Base-by-base conservation (phyloP, 129 eudicot species). In the Cynara cardunculus region DNA sequence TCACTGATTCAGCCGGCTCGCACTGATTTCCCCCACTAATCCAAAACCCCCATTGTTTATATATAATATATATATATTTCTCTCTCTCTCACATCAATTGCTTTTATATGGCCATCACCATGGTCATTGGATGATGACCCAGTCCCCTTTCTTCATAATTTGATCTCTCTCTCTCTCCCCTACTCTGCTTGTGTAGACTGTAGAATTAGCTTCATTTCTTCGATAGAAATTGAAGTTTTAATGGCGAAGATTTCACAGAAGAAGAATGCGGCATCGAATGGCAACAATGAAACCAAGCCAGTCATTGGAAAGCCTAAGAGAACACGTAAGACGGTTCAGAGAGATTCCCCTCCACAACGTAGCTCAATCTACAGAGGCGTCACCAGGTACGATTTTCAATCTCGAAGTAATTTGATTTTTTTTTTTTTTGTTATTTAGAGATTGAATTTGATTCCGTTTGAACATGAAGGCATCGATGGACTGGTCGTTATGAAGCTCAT, bases 401-500 rank as follows among this genome's bases (percentile, higher is more conserved):
- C 39, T 32, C 12, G 49, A 69, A 6, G 71, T 9, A n/a, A 31
- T 67, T 80, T 69, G 21, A 25, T 49, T 49, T 9, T 26, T 21
- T 31, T 56, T 12, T 1, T 66, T 74, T 41, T 7, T 25, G 35
- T 2, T 7, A 25, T 28, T 71, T 59, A 5, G 39, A n/a, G 37
- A 62, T 30, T 74, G 30, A 10, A 72, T 75, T 73, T 25, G 44
- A 62, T 46, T 78, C 28, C 41, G n/a, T 34, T 76, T 83, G 28
- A 21, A 59, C 61, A 82, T 73, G 46, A 73, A 94, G 98, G 87
- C 98, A 94, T 84, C 84, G 94, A 72, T 94, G 98, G 98, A 94
- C 98, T 1, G 98, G 98, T 8, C 88, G 98, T n/a, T 94, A 85
- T 76, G 98, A 94, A 87, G 98, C 97, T 80, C 98, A 94, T 88